Conservation (phyloP, 208 protist genomes). For the Kentomonas sorsogonicus region DNA sequence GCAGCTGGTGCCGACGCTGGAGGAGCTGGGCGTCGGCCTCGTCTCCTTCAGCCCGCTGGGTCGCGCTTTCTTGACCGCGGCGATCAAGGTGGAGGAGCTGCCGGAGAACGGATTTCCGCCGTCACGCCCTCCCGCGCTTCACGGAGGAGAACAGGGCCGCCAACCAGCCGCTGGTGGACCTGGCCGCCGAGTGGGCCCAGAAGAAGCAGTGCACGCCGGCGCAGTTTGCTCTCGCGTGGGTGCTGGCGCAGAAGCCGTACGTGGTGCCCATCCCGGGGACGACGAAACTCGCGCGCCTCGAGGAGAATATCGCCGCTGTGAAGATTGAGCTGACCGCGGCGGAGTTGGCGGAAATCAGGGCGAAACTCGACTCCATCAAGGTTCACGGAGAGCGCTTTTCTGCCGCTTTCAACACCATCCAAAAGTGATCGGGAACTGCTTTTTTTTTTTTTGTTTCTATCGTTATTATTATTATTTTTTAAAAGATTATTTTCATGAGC, state of each 20-base stretch:
- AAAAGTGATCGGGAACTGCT: constrained; percentile 4
- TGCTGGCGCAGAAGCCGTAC: constrained; percentile 23
- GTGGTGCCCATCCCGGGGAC: constrained; percentile 29
- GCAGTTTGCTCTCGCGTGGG: constrained; percentile 29
- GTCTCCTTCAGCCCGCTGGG: constrained; percentile 28
- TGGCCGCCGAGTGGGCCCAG: constrained; percentile 13
- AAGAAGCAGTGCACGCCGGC: constrained; percentile 17
- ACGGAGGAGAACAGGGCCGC: constrained; percentile 8
- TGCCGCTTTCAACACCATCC: too few species aligned
- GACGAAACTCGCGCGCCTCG: constrained; percentile 18
- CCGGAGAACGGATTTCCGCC: constrained; percentile 13
- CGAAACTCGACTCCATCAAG: constrained; percentile 6
- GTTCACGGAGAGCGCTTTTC: constrained; percentile 20
- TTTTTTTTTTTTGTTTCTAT: constrained; percentile 15
- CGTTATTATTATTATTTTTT: background rate
- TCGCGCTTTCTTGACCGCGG: constrained; percentile 22
- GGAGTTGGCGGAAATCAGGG: constrained; percentile 21
- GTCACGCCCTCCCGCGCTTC: constrained; percentile 16
- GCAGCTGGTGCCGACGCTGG: constrained; percentile 20
- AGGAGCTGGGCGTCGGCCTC: constrained; percentile 30
- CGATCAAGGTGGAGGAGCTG: too few species aligned
- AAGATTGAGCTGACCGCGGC: constrained; percentile 11
- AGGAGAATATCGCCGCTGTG: constrained; percentile 17
- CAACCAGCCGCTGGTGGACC: constrained; percentile 11
- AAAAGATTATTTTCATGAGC: background rate